These are phyloP conservation scores for Oryza coarctata DNA, from an alignment of 176 grass and related monocot genomes.

Conservation along the genomic window DNA sequence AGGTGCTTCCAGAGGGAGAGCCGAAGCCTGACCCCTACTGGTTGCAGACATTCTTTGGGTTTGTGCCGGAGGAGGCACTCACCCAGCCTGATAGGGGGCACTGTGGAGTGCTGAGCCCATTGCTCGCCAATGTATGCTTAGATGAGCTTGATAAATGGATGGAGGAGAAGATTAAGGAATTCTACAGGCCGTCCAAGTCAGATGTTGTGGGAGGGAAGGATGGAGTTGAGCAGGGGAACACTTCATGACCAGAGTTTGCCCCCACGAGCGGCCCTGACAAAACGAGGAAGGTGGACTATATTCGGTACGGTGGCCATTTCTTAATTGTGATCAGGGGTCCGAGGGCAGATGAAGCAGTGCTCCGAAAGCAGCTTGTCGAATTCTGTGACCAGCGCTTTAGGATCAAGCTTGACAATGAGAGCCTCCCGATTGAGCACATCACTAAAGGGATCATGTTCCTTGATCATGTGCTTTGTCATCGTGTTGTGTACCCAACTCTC, in stretches of 20 bases:
- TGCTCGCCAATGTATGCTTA: conserved; percentile 80
- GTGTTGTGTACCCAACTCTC: conserved; percentile 93
- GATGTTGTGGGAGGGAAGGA: conserved; percentile 67
- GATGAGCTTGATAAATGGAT: conserved; percentile 96
- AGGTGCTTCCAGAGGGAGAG: conserved; percentile 83
- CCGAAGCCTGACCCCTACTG: conserved; percentile 95
- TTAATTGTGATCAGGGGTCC: conserved; percentile 82
- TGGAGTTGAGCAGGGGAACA: conserved; percentile 70
- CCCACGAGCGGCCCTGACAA: conserved; percentile 94
- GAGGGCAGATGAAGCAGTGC: conserved; percentile 75
- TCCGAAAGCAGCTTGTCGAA: conserved; percentile 85
- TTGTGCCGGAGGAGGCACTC: conserved; percentile 80
- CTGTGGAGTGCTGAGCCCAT: conserved; percentile 72
- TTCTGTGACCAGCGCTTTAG: conserved; percentile 80
- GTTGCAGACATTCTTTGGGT: conserved; percentile 90
- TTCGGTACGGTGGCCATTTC: conserved; percentile 88
- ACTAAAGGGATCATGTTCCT: conserved; percentile 99
- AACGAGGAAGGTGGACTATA: conserved; percentile 87
- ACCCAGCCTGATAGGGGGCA: conserved; percentile 86
- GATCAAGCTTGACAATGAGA: conserved; percentile 92
- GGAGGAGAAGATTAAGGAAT: conserved; percentile 81
- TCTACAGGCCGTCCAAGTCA: conserved; percentile 78
- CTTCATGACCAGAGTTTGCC: conserved; percentile 94
- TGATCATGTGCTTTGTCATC: conserved; percentile 86
- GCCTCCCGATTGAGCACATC: conserved; percentile 88